Evolutionary conservation across 2,329 filamentous ascomycete genomes (phyloP).

Genomic region (Venturia oleaginea): DNA sequence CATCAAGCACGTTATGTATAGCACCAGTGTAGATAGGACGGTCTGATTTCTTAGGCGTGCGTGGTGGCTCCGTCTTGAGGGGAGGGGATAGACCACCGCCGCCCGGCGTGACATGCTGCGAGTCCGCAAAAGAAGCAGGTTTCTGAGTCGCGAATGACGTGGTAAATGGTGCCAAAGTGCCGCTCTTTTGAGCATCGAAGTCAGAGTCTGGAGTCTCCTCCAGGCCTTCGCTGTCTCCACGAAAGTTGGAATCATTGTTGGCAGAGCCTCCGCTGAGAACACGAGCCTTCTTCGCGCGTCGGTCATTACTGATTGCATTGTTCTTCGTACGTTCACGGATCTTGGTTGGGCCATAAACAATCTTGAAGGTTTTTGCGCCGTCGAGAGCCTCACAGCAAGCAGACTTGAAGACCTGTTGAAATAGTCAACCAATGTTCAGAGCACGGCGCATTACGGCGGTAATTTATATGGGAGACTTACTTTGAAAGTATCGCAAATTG

Average conservation of each 20-base stretch:
- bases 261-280: not conserved
- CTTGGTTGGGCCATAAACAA: not conserved
- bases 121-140: not conserved
- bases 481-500: slow-evolving; percentile 2
- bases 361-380: not conserved
- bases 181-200: not conserved
- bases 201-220: not conserved
- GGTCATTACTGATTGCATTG: slow-evolving; percentile 1
- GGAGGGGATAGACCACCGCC: not conserved
- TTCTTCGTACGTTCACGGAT: not conserved
- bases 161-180: not conserved
- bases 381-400: slow-evolving; percentile 3
- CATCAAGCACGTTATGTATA: not conserved
- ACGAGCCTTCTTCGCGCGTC: not conserved
- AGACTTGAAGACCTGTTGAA: not conserved
- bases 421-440: not conserved
- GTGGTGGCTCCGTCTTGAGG: not conserved
- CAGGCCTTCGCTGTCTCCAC: not conserved
- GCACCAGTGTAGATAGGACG: not conserved
- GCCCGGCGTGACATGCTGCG: not conserved
- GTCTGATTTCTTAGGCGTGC: not conserved
- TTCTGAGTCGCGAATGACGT: not conserved
- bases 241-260: not conserved
- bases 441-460: not conserved
- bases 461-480: not conserved